phyloP scores from a whole-genome alignment of 1,139 yeast species.

The Saccharomycopsis phalli region DNA sequence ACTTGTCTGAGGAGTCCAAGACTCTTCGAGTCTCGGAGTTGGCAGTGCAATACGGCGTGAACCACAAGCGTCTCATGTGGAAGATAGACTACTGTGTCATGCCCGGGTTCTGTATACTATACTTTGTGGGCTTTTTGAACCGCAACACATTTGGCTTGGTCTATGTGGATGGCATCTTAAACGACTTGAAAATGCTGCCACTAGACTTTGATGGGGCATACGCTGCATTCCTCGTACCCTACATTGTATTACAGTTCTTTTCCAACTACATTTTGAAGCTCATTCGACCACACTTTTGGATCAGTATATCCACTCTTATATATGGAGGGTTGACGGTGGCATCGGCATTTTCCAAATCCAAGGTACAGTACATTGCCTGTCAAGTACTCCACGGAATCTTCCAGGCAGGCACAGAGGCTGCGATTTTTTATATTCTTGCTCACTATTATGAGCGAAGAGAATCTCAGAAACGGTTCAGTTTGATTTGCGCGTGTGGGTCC shows the following conservation, averaged over 20 bases:
- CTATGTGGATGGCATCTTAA: slow-evolving; percentile 5
- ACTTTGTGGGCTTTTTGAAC: slow-evolving; percentile 7
- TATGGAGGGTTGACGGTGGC: slow-evolving; percentile 52
- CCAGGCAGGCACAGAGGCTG: slow-evolving; percentile 13
- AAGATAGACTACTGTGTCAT: slow-evolving; percentile 6
- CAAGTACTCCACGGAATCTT: slow-evolving; percentile 16
- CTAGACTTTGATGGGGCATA: slow-evolving; percentile 4
- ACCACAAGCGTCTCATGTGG: not conserved
- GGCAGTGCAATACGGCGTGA: slow-evolving; percentile 28
- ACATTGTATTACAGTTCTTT: slow-evolving; percentile 54
- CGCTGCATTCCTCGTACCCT: slow-evolving; percentile 62
- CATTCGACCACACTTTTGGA: slow-evolving; percentile 46
- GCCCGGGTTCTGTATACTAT: slow-evolving; percentile 5
- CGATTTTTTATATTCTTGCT: slow-evolving; percentile 39
- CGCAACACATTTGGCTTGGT: slow-evolving; percentile 7
- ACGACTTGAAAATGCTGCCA: slow-evolving; percentile 11
- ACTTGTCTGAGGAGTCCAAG: slow-evolving; percentile 20
- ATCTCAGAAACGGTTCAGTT: slow-evolving; percentile 10
- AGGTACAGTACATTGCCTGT: slow-evolving; percentile 3
- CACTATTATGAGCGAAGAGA: slow-evolving; percentile 16
- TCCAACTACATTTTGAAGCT: slow-evolving; percentile 54
- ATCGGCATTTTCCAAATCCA: slow-evolving; percentile 45
- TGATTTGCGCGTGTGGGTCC: slow-evolving; percentile 17
- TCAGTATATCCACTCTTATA: slow-evolving; percentile 22
- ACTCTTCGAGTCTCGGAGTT: slow-evolving; percentile 28